Base-by-base conservation (phyloP, 1,284 basidiomycete species). In the Marasmius tenuissimus region DNA sequence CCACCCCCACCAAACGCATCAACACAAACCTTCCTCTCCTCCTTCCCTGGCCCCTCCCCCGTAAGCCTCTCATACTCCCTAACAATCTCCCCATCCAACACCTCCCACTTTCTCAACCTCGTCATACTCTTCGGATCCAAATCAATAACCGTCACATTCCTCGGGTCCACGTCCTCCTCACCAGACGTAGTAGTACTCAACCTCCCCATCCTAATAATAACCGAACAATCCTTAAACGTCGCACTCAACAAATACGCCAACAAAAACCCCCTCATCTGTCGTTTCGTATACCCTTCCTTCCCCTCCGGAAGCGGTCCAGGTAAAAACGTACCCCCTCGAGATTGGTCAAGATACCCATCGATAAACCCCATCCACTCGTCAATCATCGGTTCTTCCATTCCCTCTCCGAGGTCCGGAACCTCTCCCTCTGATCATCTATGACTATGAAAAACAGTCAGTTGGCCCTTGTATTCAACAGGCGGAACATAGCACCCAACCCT, bases 191-290 rank as follows among this genome's bases (percentile, higher is more conserved):
- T 66, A 14, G 67, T 7, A 9, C n/a, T 60, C 54, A 78, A 55
- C 59, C 71, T 69, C 64, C 73, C 73, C 33, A 87, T 69, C 60
- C 80, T 84, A 45, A 96, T 70, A 65, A 98, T 92, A 61, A 98
- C 73, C 1, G 94, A 97, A 74, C 96, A 98, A 73, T 98, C 96
- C 74, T 98, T 98, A 84, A 98, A 95, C 11, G 92, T 92, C n/a
- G 93, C 92, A 9, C 93, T 93, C 52, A 98, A 86, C 38, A 94
- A 78, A 72, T 94, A 94, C 4, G 91, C 89, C 56, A 92, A 76
- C 52, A 89, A 71, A 66, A 88, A 85, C 65, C 87, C 27, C 27
- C 27, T 27, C 4, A 27, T 2, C 27, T 27, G 27, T 27, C 4
- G 27, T 27, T 27, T 2, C 27, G 27, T 27, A 27, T 27, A 27